Evolutionary conservation across 331 rosid species (phyloP).

Genomic region (Rhamnella rubrinervis): DNA sequence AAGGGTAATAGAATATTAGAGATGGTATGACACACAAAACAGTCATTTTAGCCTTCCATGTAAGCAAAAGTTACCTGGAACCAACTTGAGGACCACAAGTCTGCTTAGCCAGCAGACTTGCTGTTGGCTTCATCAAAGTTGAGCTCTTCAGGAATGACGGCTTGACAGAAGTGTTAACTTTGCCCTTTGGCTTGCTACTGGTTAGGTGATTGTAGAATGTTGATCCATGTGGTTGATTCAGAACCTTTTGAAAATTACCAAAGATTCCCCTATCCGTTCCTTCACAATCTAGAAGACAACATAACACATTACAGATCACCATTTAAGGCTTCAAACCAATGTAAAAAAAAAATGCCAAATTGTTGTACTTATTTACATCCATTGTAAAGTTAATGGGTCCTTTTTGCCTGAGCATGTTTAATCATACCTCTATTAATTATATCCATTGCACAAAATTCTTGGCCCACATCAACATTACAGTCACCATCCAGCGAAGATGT

Average conservation of each 20-base stretch:
- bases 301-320: slow-evolving; percentile 15
- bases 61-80: slow-evolving; percentile 53
- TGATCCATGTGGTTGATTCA: slow-evolving; percentile 41
- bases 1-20: slow-evolving; percentile 21
- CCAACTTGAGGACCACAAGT: slow-evolving; percentile 39
- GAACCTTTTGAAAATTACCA: slow-evolving; percentile 40
- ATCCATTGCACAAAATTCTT: slow-evolving; percentile 36
- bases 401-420: not conserved
- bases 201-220: slow-evolving; percentile 42
- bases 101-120: slow-evolving; percentile 89
- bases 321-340: slow-evolving; percentile 1
- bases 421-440: slow-evolving; percentile 46
- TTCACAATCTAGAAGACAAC: slow-evolving; percentile 39
- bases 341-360: not conserved
- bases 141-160: slow-evolving; percentile 51
- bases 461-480: slow-evolving; percentile 13
- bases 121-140: slow-evolving; percentile 93
- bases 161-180: slow-evolving; percentile 38
- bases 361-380: slow-evolving; percentile 2
- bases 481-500: slow-evolving; percentile 11
- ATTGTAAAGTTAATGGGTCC: not conserved
- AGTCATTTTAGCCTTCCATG: not conserved
- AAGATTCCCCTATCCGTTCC: slow-evolving; percentile 36
- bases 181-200: slow-evolving; percentile 30
- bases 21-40: not conserved